Conservation (phyloP, 129 eudicot species). For the Sambucus nigra region DNA sequence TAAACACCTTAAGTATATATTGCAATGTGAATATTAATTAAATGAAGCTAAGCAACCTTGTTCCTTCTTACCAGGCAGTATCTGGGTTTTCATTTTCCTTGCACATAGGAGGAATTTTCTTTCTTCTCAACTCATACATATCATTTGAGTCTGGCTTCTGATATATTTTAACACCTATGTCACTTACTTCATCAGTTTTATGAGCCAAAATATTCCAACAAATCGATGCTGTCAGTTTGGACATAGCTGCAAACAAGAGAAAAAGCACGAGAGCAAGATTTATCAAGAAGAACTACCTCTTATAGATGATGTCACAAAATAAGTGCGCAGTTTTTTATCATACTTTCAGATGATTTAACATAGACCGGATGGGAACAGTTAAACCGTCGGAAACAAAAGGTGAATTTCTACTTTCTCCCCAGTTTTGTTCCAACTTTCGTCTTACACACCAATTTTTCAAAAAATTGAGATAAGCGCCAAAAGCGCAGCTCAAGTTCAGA, state of each 20-base stretch:
- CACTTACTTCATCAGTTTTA: constrained; percentile 84
- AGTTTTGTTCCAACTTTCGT: no score
- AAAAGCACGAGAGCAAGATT: background rate
- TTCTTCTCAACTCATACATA: constrained; percentile 68
- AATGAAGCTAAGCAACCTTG: background rate
- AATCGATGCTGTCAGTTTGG: constrained; percentile 61
- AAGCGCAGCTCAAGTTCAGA: no score
- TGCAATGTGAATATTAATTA: background rate
- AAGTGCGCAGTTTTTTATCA: background rate
- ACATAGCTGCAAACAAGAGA: constrained; percentile 47
- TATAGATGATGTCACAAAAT: background rate
- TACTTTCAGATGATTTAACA: no score
- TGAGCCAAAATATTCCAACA: constrained; percentile 97
- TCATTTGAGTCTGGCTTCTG: constrained; percentile 89
- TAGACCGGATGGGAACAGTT: no score
- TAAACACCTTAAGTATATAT: background rate
- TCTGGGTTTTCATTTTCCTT: constrained; percentile 86
- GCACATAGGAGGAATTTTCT: constrained; percentile 79
- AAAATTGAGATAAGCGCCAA: no score
- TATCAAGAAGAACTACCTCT: background rate
- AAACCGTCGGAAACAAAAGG: no score
- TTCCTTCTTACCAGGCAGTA: constrained; percentile 68
- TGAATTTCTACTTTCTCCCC: no score
- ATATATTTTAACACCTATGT: constrained; percentile 68
- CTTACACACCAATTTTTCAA: no score